Percentiles rank a stretch among this genome's conserved stretches.
These are phyloP conservation scores for Aurantiochytrium sp. DNA, from an alignment of 108 stramenopile genomes.

Conservation along the genomic window DNA sequence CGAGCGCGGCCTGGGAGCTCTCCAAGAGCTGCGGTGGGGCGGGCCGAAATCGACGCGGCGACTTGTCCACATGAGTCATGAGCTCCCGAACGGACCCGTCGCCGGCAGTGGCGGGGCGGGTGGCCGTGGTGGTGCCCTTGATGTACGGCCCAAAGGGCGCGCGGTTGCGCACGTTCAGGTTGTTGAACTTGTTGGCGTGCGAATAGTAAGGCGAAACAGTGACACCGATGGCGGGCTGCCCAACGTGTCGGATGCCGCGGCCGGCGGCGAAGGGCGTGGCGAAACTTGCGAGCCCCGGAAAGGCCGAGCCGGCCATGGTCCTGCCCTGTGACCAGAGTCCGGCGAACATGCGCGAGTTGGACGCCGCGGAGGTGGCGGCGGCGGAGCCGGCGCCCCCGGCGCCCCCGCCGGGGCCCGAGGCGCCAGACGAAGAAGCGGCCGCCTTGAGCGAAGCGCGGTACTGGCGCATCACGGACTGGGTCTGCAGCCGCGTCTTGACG, in stretches of 20 bases:
- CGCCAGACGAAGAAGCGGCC: not conserved
- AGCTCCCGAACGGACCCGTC: not conserved
- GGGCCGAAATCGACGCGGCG: not conserved
- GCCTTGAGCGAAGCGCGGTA: not conserved
- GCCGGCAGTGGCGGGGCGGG: not conserved
- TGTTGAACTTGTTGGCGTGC: slow-evolving; percentile 2
- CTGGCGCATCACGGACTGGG: slow-evolving; percentile 32
- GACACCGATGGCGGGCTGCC: not conserved
- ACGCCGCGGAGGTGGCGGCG: not conserved
- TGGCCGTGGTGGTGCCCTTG: not conserved
- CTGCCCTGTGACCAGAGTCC: not conserved
- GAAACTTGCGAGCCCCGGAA: not conserved
- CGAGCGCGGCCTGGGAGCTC: not conserved
- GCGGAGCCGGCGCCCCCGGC: not conserved
- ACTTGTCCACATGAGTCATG: not conserved
- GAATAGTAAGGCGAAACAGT: not conserved
- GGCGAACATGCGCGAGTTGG: not conserved
- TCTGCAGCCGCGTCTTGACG: slow-evolving; percentile 80
- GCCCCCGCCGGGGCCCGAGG: not conserved
- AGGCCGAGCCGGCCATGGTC: not conserved
- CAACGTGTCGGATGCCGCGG: not conserved
- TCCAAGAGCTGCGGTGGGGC: not conserved
- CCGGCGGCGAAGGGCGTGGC: not conserved
- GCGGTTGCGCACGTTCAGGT: not conserved
- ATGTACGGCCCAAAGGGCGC: not conserved